These are phyloP conservation scores for Dactylis glomerata DNA, from an alignment of 176 grass and related monocot genomes.

Conservation along the genomic window DNA sequence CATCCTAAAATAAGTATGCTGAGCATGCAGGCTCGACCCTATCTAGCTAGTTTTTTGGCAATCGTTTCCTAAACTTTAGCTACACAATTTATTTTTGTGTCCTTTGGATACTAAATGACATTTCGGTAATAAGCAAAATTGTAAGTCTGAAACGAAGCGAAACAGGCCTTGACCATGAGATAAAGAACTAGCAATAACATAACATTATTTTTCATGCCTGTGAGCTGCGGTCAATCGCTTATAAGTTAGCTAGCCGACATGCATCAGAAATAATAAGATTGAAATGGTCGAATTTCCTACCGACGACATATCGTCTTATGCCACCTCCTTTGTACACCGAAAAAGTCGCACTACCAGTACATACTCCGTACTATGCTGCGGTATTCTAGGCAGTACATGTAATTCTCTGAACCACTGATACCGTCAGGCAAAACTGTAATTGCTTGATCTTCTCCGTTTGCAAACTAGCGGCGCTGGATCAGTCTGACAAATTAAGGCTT, in stretches of 20 bases:
- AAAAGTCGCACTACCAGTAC: neutral
- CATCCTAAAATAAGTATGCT: neutral
- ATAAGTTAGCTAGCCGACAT: constrained; percentile 18
- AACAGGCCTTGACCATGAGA: neutral
- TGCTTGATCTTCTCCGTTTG: too few species aligned
- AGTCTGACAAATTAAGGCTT: too few species aligned
- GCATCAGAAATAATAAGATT: neutral
- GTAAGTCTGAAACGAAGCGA: neutral
- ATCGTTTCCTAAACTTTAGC: neutral
- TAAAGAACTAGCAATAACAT: neutral
- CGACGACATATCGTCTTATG: too few species aligned
- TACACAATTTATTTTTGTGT: neutral
- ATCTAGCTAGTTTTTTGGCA: neutral
- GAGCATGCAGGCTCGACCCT: neutral
- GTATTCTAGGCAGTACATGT: neutral
- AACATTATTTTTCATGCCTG: neutral
- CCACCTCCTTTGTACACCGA: neutral
- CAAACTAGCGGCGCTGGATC: too few species aligned
- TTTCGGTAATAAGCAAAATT: neutral
- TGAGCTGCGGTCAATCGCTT: neutral
- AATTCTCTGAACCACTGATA: too few species aligned
- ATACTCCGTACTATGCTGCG: neutral
- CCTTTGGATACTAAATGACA: neutral
- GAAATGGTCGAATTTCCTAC: too few species aligned
- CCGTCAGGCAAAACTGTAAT: too few species aligned